These are phyloP conservation scores for Erysimum pusillum DNA, from an alignment of 441 rosid species.

Conservation along the genomic window DNA sequence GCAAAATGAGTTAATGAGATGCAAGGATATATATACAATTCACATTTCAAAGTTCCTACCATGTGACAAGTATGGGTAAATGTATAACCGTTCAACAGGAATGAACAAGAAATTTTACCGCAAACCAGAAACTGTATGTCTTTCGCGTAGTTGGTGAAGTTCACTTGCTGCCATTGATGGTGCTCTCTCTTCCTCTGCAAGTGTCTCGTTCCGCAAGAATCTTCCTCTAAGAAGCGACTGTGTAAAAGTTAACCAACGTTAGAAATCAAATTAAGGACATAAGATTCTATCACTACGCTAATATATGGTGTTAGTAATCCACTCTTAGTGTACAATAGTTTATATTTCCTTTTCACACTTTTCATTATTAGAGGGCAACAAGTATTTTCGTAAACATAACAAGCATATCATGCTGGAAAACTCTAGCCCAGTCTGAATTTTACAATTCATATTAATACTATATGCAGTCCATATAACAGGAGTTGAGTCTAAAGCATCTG, in stretches of 20 bases:
- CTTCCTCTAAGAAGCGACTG: slow-evolving; percentile 83
- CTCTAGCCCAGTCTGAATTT: neutral
- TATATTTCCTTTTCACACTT: neutral
- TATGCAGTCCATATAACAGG: neutral
- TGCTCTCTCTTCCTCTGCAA: slow-evolving; percentile 70
- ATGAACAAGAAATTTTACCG: slow-evolving; percentile 49
- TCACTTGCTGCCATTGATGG: slow-evolving; percentile 79
- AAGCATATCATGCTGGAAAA: neutral
- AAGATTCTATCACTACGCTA: neutral
- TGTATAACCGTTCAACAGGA: neutral
- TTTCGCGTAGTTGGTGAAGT: slow-evolving; percentile 73
- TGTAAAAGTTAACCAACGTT: slow-evolving; percentile 18
- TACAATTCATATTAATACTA: neutral
- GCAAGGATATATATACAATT: neutral
- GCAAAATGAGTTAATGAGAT: neutral
- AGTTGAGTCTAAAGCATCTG: neutral
- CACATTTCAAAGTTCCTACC: neutral
- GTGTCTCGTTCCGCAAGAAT: slow-evolving; percentile 77
- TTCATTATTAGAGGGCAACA: neutral
- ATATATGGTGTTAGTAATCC: neutral
- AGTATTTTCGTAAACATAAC: neutral
- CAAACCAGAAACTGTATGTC: slow-evolving; percentile 79
- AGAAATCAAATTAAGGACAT: slow-evolving; percentile 8
- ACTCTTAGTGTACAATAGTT: neutral
- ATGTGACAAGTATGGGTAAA: neutral